Evolutionary conservation across 164 flowering plant species (phyloP), one percentile per base, ranked within the genome.

Genomic region (Annona squamosa): DNA sequence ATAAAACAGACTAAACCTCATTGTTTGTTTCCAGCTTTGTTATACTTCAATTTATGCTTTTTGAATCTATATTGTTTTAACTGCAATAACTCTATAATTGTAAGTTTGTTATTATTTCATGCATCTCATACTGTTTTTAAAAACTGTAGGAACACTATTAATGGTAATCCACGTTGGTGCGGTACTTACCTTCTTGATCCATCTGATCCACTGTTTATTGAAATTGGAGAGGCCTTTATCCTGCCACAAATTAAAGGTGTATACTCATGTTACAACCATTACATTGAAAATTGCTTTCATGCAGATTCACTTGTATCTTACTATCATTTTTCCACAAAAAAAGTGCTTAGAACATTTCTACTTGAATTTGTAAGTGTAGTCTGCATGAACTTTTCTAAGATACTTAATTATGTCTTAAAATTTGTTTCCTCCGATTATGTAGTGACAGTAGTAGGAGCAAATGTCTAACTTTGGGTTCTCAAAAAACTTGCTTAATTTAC

Each of bases 141-240:
- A 7, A 26, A 63, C 26, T 7, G 26, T 71, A 95, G 99, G 99
- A 92, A 92, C 79, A 90, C 99, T 67, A 91, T 95, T 48, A 71
- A 86, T 82, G 84, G 84, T 12, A 84, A 95, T 84, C 87, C 86
- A 73, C 88, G 89, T 18, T 92, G 96, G 94, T 95, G 99, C 75
- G 92, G 99, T 78, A 91, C 95, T 13, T 92, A 79, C 79, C 96
- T 95, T 77, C 94, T 95, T 46, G 85, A 88, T 82, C 94, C 99
- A 56, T 87, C 98, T 74, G 98, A 95, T 83, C 90, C 97, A 46
- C 81, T 95, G 66, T 95, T 95, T 84, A 79, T 91, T 78, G 79
- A 86, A 78, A 87, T 95, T 76, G 98, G 99, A 61, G 88, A 87
- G 78, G 92, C 98, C 75, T 95, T 91, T 80, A 84, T 95, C 3